Percentiles rank a stretch among this genome's conserved stretches.
Conservation (phyloP, 192 early-diverging fungal species). For the Backusella circina region DNA sequence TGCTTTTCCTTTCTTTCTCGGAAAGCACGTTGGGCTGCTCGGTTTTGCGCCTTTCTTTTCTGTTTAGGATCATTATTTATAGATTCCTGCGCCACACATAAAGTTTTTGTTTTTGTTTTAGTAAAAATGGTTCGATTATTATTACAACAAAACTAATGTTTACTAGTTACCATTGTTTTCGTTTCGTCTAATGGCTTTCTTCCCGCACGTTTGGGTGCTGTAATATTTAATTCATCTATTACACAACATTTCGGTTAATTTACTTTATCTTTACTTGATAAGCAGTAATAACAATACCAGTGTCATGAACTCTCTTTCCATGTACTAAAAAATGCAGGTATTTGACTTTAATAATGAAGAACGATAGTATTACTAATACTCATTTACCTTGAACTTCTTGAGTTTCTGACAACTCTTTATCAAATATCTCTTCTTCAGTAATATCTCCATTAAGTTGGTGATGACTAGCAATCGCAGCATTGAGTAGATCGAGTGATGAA, state of each 20-base stretch:
- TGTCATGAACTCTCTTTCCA: neutral
- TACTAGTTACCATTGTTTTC: slow-evolving; percentile 13
- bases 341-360: neutral
- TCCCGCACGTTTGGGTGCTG: slow-evolving; percentile 22
- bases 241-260: neutral
- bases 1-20: slow-evolving; percentile 83
- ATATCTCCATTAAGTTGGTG: neutral
- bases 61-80: slow-evolving; percentile 27
- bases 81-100: neutral
- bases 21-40: slow-evolving; percentile 35
- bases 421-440: neutral
- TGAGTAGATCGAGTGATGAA: slow-evolving; percentile 1
- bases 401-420: neutral
- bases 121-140: neutral
- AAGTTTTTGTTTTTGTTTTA: neutral
- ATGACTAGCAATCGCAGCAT: slow-evolving; percentile 11
- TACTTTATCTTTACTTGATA: neutral
- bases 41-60: slow-evolving; percentile 38
- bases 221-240: neutral
- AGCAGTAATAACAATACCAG: neutral
- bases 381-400: neutral
- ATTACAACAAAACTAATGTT: neutral
- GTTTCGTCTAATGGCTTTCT: slow-evolving; percentile 30
- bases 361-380: neutral
- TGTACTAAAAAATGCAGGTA: neutral